Conservation (phyloP, 148 eudicot genomes). For the Camellia granthamiana region DNA sequence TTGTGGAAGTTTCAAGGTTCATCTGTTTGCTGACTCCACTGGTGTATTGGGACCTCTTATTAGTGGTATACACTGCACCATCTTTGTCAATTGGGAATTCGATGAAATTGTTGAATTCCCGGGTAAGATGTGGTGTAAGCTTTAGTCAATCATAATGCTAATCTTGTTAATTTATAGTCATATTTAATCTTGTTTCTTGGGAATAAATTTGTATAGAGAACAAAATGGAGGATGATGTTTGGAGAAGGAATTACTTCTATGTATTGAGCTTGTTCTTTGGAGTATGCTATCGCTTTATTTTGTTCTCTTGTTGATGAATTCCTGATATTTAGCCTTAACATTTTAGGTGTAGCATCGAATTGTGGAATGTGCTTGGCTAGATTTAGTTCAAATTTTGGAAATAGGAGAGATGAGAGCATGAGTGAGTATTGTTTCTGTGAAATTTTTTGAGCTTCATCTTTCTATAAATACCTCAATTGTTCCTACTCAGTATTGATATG, state of each 20-base stretch:
- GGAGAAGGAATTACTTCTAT: background rate
- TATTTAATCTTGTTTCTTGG: slow-evolving; percentile 5
- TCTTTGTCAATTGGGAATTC: slow-evolving; percentile 1
- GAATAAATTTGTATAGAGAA: slow-evolving; percentile 8
- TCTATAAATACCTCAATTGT: background rate
- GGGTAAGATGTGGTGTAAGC: slow-evolving; percentile 6
- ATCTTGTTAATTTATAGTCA: slow-evolving; percentile 7
- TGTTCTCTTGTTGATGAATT: background rate
- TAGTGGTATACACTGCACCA: background rate
- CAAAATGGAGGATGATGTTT: background rate
- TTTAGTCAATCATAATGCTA: background rate
- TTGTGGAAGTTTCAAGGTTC: slow-evolving; percentile 4
- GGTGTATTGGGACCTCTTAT: background rate
- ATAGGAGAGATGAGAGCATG: background rate
- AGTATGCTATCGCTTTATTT: background rate
- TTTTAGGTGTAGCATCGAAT: background rate
- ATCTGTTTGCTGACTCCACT: background rate
- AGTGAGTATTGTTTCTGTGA: background rate
- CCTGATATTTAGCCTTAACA: background rate
- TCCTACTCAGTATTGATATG: background rate
- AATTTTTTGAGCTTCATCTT: background rate
- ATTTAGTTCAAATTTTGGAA: background rate
- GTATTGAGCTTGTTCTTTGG: background rate
- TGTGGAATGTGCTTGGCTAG: background rate
- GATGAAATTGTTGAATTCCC: slow-evolving; percentile 2